These are phyloP conservation scores for Cryphonectria japonica DNA, from an alignment of 2,329 filamentous ascomycete genomes.

Conservation along the genomic window DNA sequence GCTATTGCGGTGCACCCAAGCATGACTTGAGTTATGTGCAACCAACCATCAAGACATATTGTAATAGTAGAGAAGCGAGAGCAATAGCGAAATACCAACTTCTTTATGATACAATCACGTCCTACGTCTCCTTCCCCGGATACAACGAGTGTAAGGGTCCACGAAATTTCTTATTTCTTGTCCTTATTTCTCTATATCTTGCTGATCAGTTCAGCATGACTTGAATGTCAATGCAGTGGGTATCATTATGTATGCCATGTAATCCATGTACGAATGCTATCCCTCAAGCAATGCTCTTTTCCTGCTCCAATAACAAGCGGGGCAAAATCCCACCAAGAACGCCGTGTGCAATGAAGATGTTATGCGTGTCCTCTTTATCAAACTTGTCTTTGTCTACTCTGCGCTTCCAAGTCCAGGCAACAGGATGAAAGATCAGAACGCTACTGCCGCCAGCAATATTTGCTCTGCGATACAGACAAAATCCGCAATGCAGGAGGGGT, in stretches of 20 bases:
- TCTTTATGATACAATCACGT: background rate
- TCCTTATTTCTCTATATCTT: background rate
- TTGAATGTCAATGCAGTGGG: background rate
- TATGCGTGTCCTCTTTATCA: background rate
- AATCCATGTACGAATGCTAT: constrained; percentile 1
- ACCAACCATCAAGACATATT: constrained; percentile 2
- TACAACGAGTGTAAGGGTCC: too few species aligned
- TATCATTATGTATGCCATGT: constrained; percentile 19
- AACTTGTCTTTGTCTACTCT: background rate
- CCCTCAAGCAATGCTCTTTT: background rate
- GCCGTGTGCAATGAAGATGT: background rate
- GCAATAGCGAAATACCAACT: background rate
- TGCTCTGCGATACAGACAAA: background rate
- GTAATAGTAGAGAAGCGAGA: constrained; percentile 1
- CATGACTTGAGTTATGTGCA: background rate
- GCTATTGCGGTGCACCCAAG: background rate
- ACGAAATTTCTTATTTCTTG: background rate
- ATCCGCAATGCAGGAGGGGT: background rate
- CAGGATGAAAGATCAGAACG: background rate
- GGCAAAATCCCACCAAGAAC: background rate
- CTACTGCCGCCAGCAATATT: background rate
- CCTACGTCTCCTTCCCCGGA: background rate
- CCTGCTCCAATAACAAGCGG: background rate
- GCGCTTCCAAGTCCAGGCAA: background rate
- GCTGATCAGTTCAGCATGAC: background rate